phyloP scores from a whole-genome alignment of 805 yeast species.

The Yamadazyma kitorensis region DNA sequence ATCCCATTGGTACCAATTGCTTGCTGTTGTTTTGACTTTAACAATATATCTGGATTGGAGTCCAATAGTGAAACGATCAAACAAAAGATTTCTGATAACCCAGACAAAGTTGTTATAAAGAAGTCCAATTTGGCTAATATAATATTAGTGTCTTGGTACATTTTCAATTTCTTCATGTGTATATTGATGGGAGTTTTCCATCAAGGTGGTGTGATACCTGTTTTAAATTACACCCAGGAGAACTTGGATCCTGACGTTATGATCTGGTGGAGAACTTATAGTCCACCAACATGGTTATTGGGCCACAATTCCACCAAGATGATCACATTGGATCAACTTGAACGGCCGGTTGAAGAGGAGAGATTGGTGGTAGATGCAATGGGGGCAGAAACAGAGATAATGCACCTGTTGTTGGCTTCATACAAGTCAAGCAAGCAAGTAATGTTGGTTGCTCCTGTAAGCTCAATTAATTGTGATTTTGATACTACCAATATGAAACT shows the following conservation, averaged over 20 bases:
- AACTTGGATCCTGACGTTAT: conserved; percentile 30
- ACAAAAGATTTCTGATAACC: conserved; percentile 8
- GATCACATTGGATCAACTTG: conserved; percentile 8
- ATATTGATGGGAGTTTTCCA: conserved; percentile 77
- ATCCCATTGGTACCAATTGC: conserved; percentile 74
- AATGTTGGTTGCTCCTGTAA: conserved; percentile 38
- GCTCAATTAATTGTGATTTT: conserved; percentile 26
- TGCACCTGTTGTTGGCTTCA: not conserved
- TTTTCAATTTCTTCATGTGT: conserved; percentile 60
- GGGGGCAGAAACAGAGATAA: conserved; percentile 36
- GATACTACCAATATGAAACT: conserved; percentile 14
- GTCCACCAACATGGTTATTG: conserved; percentile 88
- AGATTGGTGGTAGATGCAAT: conserved; percentile 44
- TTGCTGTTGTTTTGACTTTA: conserved; percentile 54
- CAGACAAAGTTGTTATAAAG: conserved; percentile 7
- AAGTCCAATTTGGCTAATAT: conserved; percentile 14
- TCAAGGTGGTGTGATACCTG: conserved; percentile 86
- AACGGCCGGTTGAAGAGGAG: conserved; percentile 6
- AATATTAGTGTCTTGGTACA: conserved; percentile 48
- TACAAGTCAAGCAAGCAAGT: conserved; percentile 10
- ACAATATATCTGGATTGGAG: conserved; percentile 7
- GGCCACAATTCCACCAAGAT: conserved; percentile 21
- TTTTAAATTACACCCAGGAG: conserved; percentile 42
- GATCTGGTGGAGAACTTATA: conserved; percentile 92
- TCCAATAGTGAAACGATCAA: conserved; percentile 9